Percentiles rank a stretch among this genome's conserved stretches.
These are phyloP conservation scores for Penicillium sp. DNA, from an alignment of 2,329 filamentous ascomycete genomes.

Conservation along the genomic window DNA sequence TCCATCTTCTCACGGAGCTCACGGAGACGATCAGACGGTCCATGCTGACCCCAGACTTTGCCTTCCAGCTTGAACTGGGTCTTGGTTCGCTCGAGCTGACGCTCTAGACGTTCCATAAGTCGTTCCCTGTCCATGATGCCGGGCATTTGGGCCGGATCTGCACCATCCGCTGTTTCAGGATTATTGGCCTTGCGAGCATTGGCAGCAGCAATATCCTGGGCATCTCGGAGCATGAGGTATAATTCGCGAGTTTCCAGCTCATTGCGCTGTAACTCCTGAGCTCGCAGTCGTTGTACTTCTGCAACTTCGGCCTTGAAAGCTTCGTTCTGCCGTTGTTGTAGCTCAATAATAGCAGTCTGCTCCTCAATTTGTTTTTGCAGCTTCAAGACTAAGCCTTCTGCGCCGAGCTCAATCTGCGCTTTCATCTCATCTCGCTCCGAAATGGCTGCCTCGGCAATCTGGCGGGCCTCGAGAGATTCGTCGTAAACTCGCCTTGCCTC, in stretches of 20 bases:
- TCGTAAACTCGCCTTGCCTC: slow-evolving; percentile 90
- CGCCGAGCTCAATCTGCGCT: slow-evolving; percentile 81
- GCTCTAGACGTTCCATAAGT: slow-evolving; percentile 89
- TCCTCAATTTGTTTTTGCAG: slow-evolving; percentile 92
- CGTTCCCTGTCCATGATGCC: slow-evolving; percentile 90
- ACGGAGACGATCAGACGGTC: slow-evolving; percentile 85
- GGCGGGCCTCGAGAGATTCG: slow-evolving; percentile 82
- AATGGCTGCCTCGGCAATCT: slow-evolving; percentile 92
- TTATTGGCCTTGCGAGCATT: slow-evolving; percentile 62
- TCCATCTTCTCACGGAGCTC: slow-evolving; percentile 96
- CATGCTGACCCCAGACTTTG: slow-evolving; percentile 79
- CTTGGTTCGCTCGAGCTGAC: slow-evolving; percentile 93
- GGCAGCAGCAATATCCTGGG: slow-evolving; percentile 90
- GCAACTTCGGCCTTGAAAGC: slow-evolving; percentile 84
- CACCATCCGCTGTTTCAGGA: slow-evolving; percentile 46
- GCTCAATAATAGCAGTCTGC: slow-evolving; percentile 83
- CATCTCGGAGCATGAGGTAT: slow-evolving; percentile 96
- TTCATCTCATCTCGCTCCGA: slow-evolving; percentile 95
- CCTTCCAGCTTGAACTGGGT: slow-evolving; percentile 97
- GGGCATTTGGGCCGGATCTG: slow-evolving; percentile 73
- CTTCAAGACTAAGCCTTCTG: slow-evolving; percentile 88
- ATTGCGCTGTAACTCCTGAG: slow-evolving; percentile 88
- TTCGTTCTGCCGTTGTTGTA: slow-evolving; percentile 81
- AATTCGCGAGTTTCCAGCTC: slow-evolving; percentile 94
- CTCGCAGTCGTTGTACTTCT: slow-evolving; percentile 76